Percentiles rank a stretch among this genome's conserved stretches.
Conservation (phyloP, 2,329 filamentous ascomycete genomes). For the Colletotrichum echinochloae region DNA sequence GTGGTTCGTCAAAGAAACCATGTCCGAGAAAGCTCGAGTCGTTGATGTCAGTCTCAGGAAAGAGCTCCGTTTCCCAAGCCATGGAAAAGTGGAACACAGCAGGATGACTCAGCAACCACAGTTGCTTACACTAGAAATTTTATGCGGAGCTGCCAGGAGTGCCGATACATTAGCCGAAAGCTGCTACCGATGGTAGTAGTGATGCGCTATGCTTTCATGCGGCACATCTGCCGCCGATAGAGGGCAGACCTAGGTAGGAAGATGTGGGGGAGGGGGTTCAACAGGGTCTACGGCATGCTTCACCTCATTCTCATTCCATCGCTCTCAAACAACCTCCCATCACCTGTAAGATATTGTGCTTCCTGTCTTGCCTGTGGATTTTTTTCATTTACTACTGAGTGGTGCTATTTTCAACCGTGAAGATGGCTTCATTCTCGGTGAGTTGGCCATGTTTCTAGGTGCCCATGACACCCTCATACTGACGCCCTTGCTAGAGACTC, state of each 20-base stretch:
- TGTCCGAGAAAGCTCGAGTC: slow-evolving; percentile 20
- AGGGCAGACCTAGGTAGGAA: neutral
- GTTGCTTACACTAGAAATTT: slow-evolving; percentile 18
- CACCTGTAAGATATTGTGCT: neutral
- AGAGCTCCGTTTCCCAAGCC: slow-evolving; percentile 5
- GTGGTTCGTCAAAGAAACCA: slow-evolving; percentile 1
- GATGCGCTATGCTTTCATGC: slow-evolving; percentile 6
- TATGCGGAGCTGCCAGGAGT: slow-evolving; percentile 14
- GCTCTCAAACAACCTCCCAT: slow-evolving; percentile 1
- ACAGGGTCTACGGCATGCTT: neutral
- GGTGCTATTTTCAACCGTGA: neutral
- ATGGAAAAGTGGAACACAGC: neutral
- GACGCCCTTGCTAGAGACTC: slow-evolving; percentile 65
- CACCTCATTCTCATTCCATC: slow-evolving; percentile 18
- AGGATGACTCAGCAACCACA: slow-evolving; percentile 25
- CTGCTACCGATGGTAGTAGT: neutral
- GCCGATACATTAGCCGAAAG: slow-evolving; percentile 26
- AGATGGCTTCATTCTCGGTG: slow-evolving; percentile 56
- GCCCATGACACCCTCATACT: slow-evolving; percentile 20
- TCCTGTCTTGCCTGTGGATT: no score
- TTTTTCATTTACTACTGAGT: neutral
- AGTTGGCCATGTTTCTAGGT: slow-evolving; percentile 42
- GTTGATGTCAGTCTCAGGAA: slow-evolving; percentile 31
- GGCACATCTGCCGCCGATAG: slow-evolving; percentile 11
- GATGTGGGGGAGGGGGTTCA: slow-evolving; percentile 26